These are phyloP conservation scores for Lupinus albus DNA, from an alignment of 306 rosid species.

Conservation along the genomic window DNA sequence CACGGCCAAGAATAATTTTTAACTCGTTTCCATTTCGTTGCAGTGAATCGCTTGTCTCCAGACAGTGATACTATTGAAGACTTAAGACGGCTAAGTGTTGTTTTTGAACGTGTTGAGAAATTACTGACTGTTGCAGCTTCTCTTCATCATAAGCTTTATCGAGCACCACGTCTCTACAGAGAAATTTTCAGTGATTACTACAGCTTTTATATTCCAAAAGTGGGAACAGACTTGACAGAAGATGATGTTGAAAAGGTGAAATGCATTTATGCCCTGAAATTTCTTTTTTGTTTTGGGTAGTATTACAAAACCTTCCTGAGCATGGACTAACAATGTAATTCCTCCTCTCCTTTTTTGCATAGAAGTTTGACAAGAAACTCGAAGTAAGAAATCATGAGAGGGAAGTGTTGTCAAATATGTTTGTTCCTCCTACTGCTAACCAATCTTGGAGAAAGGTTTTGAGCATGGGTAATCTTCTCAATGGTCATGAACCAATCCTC, in stretches of 20 bases:
- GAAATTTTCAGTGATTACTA: too few species aligned
- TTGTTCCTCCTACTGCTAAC: slow-evolving; percentile 63
- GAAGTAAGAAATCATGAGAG: slow-evolving; percentile 58
- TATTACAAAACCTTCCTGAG: neutral
- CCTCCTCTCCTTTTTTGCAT: slow-evolving; percentile 24
- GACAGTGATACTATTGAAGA: slow-evolving; percentile 76
- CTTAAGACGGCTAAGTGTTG: slow-evolving; percentile 62
- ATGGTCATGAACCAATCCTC: slow-evolving; percentile 74
- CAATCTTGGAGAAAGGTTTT: slow-evolving; percentile 82
- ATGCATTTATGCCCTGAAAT: slow-evolving; percentile 22
- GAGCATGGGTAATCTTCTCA: slow-evolving; percentile 90
- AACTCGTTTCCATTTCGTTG: slow-evolving; percentile 40
- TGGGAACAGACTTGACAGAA: too few species aligned
- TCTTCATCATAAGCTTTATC: slow-evolving; percentile 76
- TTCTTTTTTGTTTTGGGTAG: slow-evolving; percentile 1
- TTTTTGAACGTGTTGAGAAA: slow-evolving; percentile 82
- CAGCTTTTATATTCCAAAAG: too few species aligned
- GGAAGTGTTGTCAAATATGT: slow-evolving; percentile 63
- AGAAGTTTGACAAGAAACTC: slow-evolving; percentile 76
- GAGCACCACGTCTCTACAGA: neutral
- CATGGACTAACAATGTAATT: slow-evolving; percentile 42
- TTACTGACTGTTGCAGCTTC: slow-evolving; percentile 76
- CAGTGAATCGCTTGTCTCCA: slow-evolving; percentile 70
- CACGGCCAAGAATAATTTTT: slow-evolving; percentile 20
- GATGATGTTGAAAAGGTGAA: slow-evolving; percentile 57